These are phyloP conservation scores for Craspedostauros australis DNA, from an alignment of 108 stramenopile genomes.

Conservation along the genomic window DNA sequence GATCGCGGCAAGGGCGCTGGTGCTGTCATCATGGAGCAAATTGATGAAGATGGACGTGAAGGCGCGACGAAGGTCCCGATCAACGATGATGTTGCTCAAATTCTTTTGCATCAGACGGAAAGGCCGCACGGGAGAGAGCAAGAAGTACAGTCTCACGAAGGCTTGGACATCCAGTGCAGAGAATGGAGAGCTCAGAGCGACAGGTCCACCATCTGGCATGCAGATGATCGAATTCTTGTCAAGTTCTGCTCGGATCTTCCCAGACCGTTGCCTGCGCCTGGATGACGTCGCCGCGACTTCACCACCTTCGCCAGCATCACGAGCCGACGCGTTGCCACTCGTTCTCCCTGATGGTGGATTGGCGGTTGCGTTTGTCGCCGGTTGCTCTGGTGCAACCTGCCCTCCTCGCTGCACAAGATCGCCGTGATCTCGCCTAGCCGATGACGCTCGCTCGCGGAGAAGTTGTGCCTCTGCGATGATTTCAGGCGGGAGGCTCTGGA, in stretches of 20 bases:
- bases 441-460: slow-evolving; percentile 75
- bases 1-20: slow-evolving; percentile 28
- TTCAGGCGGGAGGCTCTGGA: slow-evolving; percentile 75
- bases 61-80: slow-evolving; percentile 28
- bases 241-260: slow-evolving; percentile 53
- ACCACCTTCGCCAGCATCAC: slow-evolving; percentile 3
- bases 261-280: slow-evolving; percentile 27
- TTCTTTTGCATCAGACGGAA: slow-evolving; percentile 71
- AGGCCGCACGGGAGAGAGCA: slow-evolving; percentile 74
- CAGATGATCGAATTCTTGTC: slow-evolving; percentile 46
- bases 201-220: slow-evolving; percentile 13
- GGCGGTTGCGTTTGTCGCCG: background rate
- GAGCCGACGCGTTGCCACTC: slow-evolving; percentile 2
- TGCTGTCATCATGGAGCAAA: slow-evolving; percentile 55
- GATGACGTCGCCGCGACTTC: background rate
- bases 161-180: slow-evolving; percentile 40
- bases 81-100: slow-evolving; percentile 60
- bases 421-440: slow-evolving; percentile 35
- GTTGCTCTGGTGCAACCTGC: slow-evolving; percentile 6
- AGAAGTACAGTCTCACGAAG: slow-evolving; percentile 57
- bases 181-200: slow-evolving; percentile 38
- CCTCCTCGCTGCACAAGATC: slow-evolving; percentile 6
- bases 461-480: slow-evolving; percentile 86
- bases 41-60: slow-evolving; percentile 36
- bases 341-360: background rate